phyloP scores from a whole-genome alignment of 139 green algal genomes.

The Spirogloea muscicola region DNA sequence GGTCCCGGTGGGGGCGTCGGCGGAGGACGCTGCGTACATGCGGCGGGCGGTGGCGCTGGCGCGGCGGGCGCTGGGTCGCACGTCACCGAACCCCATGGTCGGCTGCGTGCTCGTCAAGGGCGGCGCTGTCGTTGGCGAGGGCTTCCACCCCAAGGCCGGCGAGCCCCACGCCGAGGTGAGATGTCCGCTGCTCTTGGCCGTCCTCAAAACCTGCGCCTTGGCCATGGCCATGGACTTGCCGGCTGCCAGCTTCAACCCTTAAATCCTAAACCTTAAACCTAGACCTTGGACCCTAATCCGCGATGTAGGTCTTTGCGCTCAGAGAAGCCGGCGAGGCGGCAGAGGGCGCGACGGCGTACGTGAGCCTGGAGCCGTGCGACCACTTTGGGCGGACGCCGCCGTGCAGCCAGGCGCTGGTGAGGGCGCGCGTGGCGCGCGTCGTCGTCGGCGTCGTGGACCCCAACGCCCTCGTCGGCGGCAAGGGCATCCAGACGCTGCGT shows the following conservation, averaged over 20 bases:
- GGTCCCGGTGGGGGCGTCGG: too few species aligned
- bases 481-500: conserved; percentile 42
- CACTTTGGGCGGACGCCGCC: conserved; percentile 90
- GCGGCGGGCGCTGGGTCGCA: conserved; percentile 66
- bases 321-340: conserved; percentile 49
- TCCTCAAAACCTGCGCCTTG: too few species aligned
- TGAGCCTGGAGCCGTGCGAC: conserved; percentile 96
- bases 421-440: conserved; percentile 61
- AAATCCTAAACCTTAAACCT: too few species aligned
- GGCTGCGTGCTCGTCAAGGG: conserved; percentile 87
- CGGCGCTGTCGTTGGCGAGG: conserved; percentile 81
- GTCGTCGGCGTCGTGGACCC: conserved; percentile 42
- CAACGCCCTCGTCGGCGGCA: conserved; percentile 35
- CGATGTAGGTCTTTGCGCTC: conserved; percentile 87
- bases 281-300: too few species aligned
- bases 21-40: conserved; percentile 60
- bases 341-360: conserved; percentile 85
- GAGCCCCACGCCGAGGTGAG: conserved; percentile 91
- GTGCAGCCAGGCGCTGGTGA: conserved; percentile 81
- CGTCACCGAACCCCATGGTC: conserved; percentile 88
- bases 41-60: conserved; percentile 75
- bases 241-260: too few species aligned
- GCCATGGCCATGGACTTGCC: too few species aligned
- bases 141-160: conserved; percentile 89
- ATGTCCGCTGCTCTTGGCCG: too few species aligned